phyloP scores from a whole-genome alignment of 305 asterid genomes.

The Fraxinus albicans region DNA sequence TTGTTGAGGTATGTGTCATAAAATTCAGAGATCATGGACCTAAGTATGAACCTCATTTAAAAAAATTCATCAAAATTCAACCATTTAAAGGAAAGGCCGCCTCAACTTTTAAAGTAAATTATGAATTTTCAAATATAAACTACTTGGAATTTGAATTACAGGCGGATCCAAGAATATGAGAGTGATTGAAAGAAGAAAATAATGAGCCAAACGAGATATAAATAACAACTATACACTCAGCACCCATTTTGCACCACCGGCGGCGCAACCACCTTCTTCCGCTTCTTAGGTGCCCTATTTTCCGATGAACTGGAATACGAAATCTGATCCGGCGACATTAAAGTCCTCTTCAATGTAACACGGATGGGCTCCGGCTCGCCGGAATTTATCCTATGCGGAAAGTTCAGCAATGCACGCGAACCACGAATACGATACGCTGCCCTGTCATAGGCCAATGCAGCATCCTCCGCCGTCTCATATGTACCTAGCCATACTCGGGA shows the following conservation, averaged over 20 bases:
- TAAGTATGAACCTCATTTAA: too few species aligned
- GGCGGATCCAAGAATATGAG: neutral
- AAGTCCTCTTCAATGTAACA: slow-evolving; percentile 43
- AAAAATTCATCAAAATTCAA: too few species aligned
- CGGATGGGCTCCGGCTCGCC: slow-evolving; percentile 67
- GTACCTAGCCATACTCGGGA: slow-evolving; percentile 75
- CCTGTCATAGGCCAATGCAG: slow-evolving; percentile 63
- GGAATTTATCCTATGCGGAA: slow-evolving; percentile 57
- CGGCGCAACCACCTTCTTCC: neutral
- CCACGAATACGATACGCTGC: slow-evolving; percentile 75
- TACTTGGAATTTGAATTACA: neutral
- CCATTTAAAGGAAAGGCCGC: neutral
- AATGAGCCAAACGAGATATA: neutral
- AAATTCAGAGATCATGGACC: too few species aligned
- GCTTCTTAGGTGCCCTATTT: neutral
- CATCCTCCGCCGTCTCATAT: slow-evolving; percentile 67
- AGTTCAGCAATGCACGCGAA: slow-evolving; percentile 63
- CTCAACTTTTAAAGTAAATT: neutral
- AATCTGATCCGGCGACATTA: slow-evolving; percentile 15
- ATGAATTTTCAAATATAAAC: too few species aligned
- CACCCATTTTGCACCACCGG: neutral
- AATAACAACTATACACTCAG: neutral
- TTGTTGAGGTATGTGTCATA: neutral
- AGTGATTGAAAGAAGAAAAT: neutral
- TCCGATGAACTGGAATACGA: neutral